phyloP scores from a whole-genome alignment of 202 grass and related monocot species.

The Panicum virgatum region DNA sequence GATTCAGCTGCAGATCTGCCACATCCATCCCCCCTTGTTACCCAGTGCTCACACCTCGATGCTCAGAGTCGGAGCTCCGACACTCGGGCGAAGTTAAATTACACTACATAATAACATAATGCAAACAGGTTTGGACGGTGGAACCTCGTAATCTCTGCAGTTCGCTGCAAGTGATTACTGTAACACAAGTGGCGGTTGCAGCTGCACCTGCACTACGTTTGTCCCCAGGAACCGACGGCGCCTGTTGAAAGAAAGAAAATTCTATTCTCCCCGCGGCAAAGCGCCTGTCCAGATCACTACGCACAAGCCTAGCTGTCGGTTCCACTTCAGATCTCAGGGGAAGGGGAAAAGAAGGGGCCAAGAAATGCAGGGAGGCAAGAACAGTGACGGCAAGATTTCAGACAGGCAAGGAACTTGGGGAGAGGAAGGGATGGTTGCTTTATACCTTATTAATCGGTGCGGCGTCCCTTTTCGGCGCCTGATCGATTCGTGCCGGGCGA shows the following conservation, averaged over 20 bases:
- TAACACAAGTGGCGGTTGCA: background rate
- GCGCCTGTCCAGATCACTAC: background rate
- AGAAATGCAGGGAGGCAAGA: background rate
- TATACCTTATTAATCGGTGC: background rate
- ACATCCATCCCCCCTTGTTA: background rate
- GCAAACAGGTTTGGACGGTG: background rate
- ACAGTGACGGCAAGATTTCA: background rate
- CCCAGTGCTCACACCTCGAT: background rate
- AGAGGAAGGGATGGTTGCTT: too few relatives aligned
- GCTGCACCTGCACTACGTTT: background rate
- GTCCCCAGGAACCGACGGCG: background rate
- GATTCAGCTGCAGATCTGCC: background rate
- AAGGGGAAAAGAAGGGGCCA: too few relatives aligned
- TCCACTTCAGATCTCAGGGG: background rate
- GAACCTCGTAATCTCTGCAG: background rate
- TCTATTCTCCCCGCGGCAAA: background rate
- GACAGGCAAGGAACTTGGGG: background rate
- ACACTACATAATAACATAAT: too few relatives aligned
- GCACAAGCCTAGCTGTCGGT: background rate
- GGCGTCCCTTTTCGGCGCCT: background rate
- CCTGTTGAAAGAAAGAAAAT: background rate
- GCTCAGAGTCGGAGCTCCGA: background rate
- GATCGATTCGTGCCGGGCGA: background rate
- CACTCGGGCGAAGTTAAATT: background rate
- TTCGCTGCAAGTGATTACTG: background rate